A percentile compares a stretch with the other conserved stretches of the same genome.
Conservation (phyloP, 2,329 filamentous ascomycete species). For the Coleophoma cylindrospora region DNA sequence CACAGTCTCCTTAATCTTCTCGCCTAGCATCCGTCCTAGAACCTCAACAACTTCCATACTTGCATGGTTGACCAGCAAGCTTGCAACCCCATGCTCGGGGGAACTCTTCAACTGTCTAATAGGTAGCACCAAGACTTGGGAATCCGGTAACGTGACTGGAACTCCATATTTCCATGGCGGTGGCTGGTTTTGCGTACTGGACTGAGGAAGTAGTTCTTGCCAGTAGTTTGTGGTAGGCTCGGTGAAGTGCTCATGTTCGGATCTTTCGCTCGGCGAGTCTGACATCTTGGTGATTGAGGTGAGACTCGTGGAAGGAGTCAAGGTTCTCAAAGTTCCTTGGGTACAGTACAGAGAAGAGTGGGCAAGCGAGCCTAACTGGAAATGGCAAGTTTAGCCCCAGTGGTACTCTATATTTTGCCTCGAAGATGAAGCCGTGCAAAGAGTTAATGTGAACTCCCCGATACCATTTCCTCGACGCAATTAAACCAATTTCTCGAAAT, state of each 20-base stretch:
- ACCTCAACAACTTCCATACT: slow-evolving; percentile 13
- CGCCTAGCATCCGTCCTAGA: slow-evolving; percentile 11
- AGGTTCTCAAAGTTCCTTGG: not conserved
- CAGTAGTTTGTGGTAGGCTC: slow-evolving; percentile 21
- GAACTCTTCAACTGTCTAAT: slow-evolving; percentile 12
- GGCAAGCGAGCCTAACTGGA: not conserved
- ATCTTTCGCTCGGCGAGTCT: not conserved
- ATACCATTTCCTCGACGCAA: too few species aligned
- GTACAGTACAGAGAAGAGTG: not conserved
- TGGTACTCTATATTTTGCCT: not conserved
- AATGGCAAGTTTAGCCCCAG: not conserved
- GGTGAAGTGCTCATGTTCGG: slow-evolving; percentile 12
- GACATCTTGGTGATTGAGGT: not conserved
- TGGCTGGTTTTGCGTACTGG: not conserved
- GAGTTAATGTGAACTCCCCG: not conserved
- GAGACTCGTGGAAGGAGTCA: not conserved
- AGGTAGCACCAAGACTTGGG: slow-evolving; percentile 16
- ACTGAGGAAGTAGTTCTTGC: slow-evolving; percentile 14
- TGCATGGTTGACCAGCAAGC: slow-evolving; percentile 20
- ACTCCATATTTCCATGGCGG: slow-evolving; percentile 16
- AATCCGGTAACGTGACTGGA: slow-evolving; percentile 16
- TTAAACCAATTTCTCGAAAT: too few species aligned
- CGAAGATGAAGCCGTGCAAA: not conserved
- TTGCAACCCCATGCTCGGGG: slow-evolving; percentile 18
- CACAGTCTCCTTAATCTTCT: slow-evolving; percentile 1